phyloP scores from a whole-genome alignment of 305 asterid genomes.

The Fraxinus sp. region DNA sequence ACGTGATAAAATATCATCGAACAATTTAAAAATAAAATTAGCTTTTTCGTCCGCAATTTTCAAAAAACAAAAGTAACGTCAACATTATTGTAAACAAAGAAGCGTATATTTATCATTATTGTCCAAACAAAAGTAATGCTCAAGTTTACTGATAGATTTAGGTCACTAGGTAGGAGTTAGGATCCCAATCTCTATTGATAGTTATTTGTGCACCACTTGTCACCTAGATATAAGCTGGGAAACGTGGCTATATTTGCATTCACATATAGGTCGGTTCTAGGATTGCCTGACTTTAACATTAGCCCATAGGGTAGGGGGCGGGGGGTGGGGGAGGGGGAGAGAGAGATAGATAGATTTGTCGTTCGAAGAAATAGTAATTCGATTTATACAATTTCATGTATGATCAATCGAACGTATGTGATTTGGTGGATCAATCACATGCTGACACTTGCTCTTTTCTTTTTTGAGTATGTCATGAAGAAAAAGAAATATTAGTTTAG shows the following conservation, averaged over 20 bases:
- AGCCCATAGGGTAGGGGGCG: neutral
- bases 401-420: neutral
- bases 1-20: too few species aligned
- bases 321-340: neutral
- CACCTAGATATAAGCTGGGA: neutral
- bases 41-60: neutral
- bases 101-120: neutral
- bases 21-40: too few species aligned
- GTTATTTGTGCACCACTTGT: neutral
- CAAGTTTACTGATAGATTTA: neutral
- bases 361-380: neutral
- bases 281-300: neutral
- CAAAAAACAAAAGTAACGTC: neutral
- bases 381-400: neutral
- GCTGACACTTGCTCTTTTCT: neutral
- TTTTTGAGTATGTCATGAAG: neutral
- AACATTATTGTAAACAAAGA: too few species aligned
- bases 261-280: neutral
- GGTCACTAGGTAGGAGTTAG: neutral
- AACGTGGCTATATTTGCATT: neutral
- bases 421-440: neutral
- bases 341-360: neutral
- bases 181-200: neutral
- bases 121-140: neutral
- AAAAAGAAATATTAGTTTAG: neutral